phyloP scores from a whole-genome alignment of 1,139 yeast genomes.

The Geotrichum bryndzae region DNA sequence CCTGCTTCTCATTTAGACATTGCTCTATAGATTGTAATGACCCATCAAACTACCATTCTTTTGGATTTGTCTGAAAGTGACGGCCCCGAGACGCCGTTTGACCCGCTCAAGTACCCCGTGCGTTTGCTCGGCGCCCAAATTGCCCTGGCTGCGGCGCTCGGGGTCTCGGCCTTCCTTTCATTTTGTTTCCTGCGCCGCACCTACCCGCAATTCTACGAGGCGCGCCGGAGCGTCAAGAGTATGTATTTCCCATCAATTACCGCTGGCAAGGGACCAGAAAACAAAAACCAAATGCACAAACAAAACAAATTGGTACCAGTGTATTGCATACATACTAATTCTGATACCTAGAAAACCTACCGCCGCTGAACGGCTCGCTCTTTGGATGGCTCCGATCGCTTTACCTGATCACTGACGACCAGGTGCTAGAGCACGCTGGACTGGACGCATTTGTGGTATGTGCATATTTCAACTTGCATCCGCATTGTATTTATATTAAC shows the following conservation, averaged over 20 bases:
- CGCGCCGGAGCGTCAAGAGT: conserved; percentile 37
- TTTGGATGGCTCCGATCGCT: conserved; percentile 77
- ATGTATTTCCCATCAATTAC: conserved; percentile 19
- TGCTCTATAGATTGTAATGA: background rate
- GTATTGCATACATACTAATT: conserved; percentile 33
- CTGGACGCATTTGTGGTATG: conserved; percentile 73
- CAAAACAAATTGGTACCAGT: conserved; percentile 27
- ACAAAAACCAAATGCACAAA: conserved; percentile 43
- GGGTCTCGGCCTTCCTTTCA: conserved; percentile 54
- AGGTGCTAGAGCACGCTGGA: conserved; percentile 83
- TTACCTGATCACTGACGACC: conserved; percentile 59
- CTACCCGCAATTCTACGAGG: conserved; percentile 68
- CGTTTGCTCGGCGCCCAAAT: conserved; percentile 29
- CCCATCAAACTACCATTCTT: background rate
- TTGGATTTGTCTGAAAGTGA: conserved; percentile 6
- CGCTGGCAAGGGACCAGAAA: too few relatives aligned
- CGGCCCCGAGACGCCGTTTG: conserved; percentile 12
- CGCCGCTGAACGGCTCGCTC: conserved; percentile 44
- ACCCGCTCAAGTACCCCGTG: conserved; percentile 15
- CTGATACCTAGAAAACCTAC: conserved; percentile 40
- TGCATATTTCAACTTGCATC: background rate
- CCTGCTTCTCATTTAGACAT: too few relatives aligned
- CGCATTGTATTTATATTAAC: background rate
- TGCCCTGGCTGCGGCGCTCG: conserved; percentile 55
- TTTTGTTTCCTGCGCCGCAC: conserved; percentile 59